These are phyloP conservation scores for Cercospora nicotianae DNA, from an alignment of 2,329 filamentous ascomycete species.

Conservation along the genomic window DNA sequence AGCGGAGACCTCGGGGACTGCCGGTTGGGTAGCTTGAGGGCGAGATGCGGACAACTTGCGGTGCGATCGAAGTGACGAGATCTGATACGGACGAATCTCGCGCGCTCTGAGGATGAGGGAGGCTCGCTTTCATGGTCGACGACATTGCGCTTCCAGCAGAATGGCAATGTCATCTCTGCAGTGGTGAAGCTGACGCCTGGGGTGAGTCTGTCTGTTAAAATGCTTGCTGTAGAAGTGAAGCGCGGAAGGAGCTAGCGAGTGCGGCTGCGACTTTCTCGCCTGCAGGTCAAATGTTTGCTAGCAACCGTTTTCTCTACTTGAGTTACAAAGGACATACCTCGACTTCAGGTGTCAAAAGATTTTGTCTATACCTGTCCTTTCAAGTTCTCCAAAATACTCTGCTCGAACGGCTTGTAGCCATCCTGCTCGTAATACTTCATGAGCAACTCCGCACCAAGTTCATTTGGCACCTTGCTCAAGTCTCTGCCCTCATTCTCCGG, in stretches of 20 bases:
- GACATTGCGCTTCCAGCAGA: neutral
- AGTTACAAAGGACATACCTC: neutral
- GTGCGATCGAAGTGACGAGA: neutral
- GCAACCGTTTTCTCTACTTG: neutral
- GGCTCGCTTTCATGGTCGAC: neutral
- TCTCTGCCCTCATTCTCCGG: constrained; percentile 27
- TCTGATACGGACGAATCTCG: neutral
- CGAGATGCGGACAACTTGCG: neutral
- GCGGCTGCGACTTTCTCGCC: neutral
- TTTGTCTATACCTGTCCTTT: constrained; percentile 22
- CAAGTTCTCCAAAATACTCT: constrained; percentile 32
- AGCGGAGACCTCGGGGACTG: neutral
- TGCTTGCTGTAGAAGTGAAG: neutral
- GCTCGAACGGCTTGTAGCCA: constrained; percentile 30
- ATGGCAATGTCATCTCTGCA: neutral
- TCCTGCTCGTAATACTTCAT: constrained; percentile 36
- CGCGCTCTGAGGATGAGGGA: neutral
- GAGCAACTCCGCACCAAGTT: constrained; percentile 32
- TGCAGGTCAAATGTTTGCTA: neutral
- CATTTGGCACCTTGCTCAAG: constrained; percentile 32
- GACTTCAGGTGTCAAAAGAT: no score
- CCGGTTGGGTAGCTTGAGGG: neutral
- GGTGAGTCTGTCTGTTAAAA: neutral
- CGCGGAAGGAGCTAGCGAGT: neutral
- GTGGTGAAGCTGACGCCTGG: neutral